Evolutionary conservation across 768 basidiomycete genomes (phyloP), one percentile per base, ranked within the genome.

Genomic region (Mycena venus): DNA sequence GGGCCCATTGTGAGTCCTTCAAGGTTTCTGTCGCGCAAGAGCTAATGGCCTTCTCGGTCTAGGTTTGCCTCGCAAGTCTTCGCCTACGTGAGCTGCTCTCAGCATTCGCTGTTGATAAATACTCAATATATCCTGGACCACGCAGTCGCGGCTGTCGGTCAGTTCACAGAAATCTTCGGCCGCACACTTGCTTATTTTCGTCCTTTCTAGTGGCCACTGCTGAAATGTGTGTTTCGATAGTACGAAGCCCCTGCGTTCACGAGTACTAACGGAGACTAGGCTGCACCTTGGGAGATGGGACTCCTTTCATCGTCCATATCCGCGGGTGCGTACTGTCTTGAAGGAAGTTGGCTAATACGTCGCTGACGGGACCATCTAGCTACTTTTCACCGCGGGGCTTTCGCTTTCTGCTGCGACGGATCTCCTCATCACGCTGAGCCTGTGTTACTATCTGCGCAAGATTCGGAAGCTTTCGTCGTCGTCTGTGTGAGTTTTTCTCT

Each of bases 371-470:
- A 4, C 34, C 15, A 15, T 32, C 6, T 42, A 88, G 87, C 86
- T 84, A 82, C 66, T 88, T 11, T 87, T 88, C 58, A 88, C 87
- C 15, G 79, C 84, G 12, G 87, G 87, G 6, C 82, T 87, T 8
- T 82, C 83, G 2, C 78, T 87, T 51, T 87, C 87, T 2, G 82
- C 84, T 11, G 80, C 81, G 9, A 82, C 83, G 2, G 87, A 88
- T 60, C 58, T 86, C 12, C 71, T 87, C 36, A 82, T 88, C 60
- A 84, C 87, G 3, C 77, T 78, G 23, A 84, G 80, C 69, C 75
- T 88, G 71, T 86, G 81, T 29, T 79, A 85, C 75, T 85, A 84
- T 23, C 72, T 88, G 6, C 82, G 81, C 44, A 78, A 76, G 49
- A 80, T 84, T 5, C 84, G 82, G 38, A 78, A 77, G 38, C 74